These are phyloP conservation scores for Zanthoxylum bungeanum DNA, from an alignment of 345 rosid genomes.

Conservation along the genomic window DNA sequence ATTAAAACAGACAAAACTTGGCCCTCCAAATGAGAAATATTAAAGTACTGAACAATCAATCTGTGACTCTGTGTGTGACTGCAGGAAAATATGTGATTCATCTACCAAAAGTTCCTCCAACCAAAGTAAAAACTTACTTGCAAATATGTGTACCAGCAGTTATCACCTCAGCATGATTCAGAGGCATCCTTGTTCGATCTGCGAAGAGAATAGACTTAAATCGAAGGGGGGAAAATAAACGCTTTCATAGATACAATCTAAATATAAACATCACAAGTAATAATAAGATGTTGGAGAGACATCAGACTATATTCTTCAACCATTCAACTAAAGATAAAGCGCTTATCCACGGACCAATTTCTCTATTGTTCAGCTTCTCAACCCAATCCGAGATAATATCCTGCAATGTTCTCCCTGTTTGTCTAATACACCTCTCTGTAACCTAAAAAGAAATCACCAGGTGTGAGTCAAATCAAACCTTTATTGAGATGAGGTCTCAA, in stretches of 20 bases:
- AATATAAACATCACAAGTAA: neutral
- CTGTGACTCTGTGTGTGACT: neutral
- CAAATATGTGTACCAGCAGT: conserved; percentile 65
- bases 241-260: neutral
- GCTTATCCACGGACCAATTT: conserved; percentile 55
- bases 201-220: conserved; percentile 7
- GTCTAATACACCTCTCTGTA: conserved; percentile 67
- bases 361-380: conserved; percentile 53
- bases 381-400: conserved; percentile 70
- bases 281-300: neutral
- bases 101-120: neutral
- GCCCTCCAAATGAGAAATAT: neutral
- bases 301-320: conserved; percentile 1
- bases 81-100: neutral
- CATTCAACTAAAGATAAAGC: neutral
- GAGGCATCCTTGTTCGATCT: conserved; percentile 75
- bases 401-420: conserved; percentile 61
- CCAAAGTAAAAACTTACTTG: conserved; percentile 52
- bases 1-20: neutral
- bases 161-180: conserved; percentile 80
- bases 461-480: neutral
- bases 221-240: neutral
- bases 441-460: conserved; percentile 37
- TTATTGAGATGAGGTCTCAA: neutral
- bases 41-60: neutral